These are phyloP conservation scores for Botryotinia narcissicola DNA, from an alignment of 2,329 filamentous ascomycete genomes.

Conservation along the genomic window DNA sequence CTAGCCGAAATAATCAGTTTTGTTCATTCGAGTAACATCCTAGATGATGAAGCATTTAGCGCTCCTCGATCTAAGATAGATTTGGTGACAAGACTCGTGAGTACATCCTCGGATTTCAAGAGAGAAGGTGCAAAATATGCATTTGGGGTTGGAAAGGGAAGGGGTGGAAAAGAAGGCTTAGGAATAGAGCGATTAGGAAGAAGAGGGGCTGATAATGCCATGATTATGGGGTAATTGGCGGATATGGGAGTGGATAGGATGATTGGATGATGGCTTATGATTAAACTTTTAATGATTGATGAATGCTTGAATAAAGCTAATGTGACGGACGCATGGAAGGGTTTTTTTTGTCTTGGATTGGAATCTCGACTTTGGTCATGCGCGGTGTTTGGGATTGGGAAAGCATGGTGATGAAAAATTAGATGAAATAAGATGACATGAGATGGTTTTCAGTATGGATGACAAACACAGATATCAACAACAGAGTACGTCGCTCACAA, in stretches of 20 bases:
- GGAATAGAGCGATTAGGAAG: constrained; percentile 37
- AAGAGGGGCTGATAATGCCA: constrained; percentile 17
- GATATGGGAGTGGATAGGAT: background rate
- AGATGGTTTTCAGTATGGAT: background rate
- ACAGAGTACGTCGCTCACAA: background rate
- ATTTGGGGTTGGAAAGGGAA: constrained; percentile 34
- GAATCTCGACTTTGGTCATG: background rate
- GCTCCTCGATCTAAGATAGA: constrained; percentile 65
- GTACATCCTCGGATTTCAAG: constrained; percentile 20
- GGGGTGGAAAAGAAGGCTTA: constrained; percentile 32
- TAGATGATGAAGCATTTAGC: constrained; percentile 71
- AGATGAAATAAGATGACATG: background rate
- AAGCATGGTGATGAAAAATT: background rate
- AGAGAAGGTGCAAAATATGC: constrained; percentile 29
- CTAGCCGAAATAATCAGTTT: constrained; percentile 78
- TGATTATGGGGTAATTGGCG: constrained; percentile 1
- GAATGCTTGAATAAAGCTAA: constrained; percentile 8
- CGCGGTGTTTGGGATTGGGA: background rate
- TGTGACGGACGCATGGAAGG: background rate
- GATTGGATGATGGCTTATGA: background rate
- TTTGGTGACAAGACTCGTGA: constrained; percentile 62
- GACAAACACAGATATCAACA: background rate
- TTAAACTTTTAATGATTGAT: constrained; percentile 15
- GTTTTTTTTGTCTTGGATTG: background rate
- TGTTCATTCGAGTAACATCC: constrained; percentile 68